Base-by-base conservation (phyloP, 2,329 filamentous ascomycete genomes). In the Fonsecaea pedrosoi region DNA sequence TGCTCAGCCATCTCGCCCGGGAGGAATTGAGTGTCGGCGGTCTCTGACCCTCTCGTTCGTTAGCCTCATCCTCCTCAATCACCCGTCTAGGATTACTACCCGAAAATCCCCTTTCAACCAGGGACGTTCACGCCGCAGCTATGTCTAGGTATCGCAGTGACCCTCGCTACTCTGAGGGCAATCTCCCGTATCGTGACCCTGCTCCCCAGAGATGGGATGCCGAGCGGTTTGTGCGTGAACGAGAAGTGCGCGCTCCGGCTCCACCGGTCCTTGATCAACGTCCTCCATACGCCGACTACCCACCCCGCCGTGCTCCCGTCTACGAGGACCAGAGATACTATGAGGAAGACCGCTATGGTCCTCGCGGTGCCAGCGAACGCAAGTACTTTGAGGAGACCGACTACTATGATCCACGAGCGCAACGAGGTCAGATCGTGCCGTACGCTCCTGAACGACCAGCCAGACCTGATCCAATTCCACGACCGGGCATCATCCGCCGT, bases 401-500 rank as follows among this genome's bases (percentile, higher is more conserved):
- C 42, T 75, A 73, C 60, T 78, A 82, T 59, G 78, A 78, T 65
- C 78, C 79, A 62, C 74, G 81, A 62, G 70, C 75, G 77, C 70
- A 81, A 77, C 68, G 83, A 34, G 84, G 83, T 64, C 82, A 85
- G 6, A 78, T 88, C 70, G 84, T 81, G 65, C 84, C 87, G 60
- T 87, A 85, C 54, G 82, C 85, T 60, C 78, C 82, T 72, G 86
- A 87, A 65, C 82, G 85, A 61, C 85, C 86, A 37, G 85, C 86
- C 9, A 65, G 71, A 60, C 85, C 84, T 2, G 79, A 83, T 62
- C 79, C 83, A 53, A 81, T 82, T 54, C 83, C 85, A 38, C 85
- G 90, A 54, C 93, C 92, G 1, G 83, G 84, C 35, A 84, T 94
- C 70, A 75, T 95, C 59, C 87, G 94, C 65, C 87, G 94, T 53